Evolutionary conservation across 2,329 filamentous ascomycete genomes (phyloP), one percentile per base, ranked within the genome.

Genomic region (Aspergillus sp.): DNA sequence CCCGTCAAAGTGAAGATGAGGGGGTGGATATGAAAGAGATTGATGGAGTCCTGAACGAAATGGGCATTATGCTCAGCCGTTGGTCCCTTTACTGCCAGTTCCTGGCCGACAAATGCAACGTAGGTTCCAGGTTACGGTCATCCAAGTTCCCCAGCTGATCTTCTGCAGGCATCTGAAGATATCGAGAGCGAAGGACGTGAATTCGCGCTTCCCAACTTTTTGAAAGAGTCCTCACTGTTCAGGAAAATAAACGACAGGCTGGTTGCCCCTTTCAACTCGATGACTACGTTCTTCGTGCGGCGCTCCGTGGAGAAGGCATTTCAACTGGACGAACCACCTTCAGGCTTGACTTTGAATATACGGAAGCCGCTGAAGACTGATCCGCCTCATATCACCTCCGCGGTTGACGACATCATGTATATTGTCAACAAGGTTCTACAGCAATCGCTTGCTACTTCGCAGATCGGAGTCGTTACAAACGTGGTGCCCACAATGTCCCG

Each of bases 401-500:
- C 89, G 0, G 88, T 98, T 6, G 91, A 98, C 64, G 91, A 95
- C 63, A 86, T 96, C 52, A 96, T 98, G 89, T 98, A 96, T 61
- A 95, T 98, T 48, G 84, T 94, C 54, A 93, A 93, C 54, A 81
- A 89, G 31, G 82, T 96, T 20, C 70, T 96, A 5, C 82, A 93
- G 43, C 80, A 89, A 43, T 83, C 86, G 0, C 68, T 96, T 14
- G 81, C 84, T 1, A 96, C 93, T 1, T 85, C 83, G 2, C 88
- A 95, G 54, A 71, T 79, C 44, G 72, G 80, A 12, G 78, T 94
- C 3, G 74, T 93, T 14, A 75, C 76, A 26, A 83, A 75, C 35
- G 82, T 93, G 5, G 64, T 95, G 15, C 82, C 86, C 2, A 82
- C 79, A 0, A 69, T 96, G 4, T 76, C 81, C 12, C 76, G 86